phyloP scores from a whole-genome alignment of 345 rosid genomes.

The Aquilaria sinensis region DNA sequence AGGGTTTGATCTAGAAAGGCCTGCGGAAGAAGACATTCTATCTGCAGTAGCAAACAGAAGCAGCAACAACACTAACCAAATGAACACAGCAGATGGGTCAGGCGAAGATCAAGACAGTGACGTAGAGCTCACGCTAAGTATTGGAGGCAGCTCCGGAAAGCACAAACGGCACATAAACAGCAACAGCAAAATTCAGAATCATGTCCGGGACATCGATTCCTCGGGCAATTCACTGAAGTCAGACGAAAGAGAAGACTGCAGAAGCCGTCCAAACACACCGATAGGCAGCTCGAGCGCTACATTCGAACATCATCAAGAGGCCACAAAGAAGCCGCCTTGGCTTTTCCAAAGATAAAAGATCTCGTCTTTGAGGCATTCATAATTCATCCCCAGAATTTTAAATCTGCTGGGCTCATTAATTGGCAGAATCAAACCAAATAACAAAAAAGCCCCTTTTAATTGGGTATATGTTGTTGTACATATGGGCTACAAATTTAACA shows the following conservation, averaged over 20 bases:
- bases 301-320: slow-evolving; percentile 31
- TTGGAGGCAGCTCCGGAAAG: slow-evolving; percentile 42
- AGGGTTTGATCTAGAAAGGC: slow-evolving; percentile 43
- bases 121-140: slow-evolving; percentile 65
- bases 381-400: too few relatives aligned
- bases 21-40: slow-evolving; percentile 25
- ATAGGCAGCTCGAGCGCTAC: slow-evolving; percentile 53
- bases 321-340: slow-evolving; percentile 65
- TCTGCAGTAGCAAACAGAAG: slow-evolving; percentile 29
- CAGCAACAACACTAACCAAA: slow-evolving; percentile 11
- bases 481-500: too few relatives aligned
- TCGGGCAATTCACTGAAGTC: slow-evolving; percentile 21
- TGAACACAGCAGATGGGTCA: slow-evolving; percentile 6
- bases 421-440: background rate
- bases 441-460: slow-evolving; percentile 8
- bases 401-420: too few relatives aligned
- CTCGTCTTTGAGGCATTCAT: too few relatives aligned
- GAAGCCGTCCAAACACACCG: slow-evolving; percentile 41
- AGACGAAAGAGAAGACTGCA: slow-evolving; percentile 30
- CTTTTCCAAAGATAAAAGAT: slow-evolving; percentile 47
- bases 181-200: slow-evolving; percentile 1
- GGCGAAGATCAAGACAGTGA: slow-evolving; percentile 38
- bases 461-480: too few relatives aligned
- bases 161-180: slow-evolving; percentile 6
- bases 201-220: slow-evolving; percentile 20